These are phyloP conservation scores for Globisporangium cystogenes DNA, from an alignment of 352 stramenopile species.

Conservation along the genomic window DNA sequence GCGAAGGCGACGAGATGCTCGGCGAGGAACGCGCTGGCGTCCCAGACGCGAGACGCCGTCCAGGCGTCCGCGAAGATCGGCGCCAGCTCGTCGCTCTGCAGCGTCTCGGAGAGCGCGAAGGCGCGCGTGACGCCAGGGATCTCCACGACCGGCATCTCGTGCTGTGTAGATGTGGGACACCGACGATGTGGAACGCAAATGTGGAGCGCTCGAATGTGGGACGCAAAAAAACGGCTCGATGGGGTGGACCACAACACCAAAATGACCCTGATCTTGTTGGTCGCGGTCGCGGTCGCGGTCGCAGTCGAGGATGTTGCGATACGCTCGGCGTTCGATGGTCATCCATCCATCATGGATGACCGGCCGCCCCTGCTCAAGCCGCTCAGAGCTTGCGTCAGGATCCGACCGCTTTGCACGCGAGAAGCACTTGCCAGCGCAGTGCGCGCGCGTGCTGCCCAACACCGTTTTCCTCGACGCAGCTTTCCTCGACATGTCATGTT, in stretches of 20 bases:
- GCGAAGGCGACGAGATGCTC: conserved; percentile 47
- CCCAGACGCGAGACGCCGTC: conserved; percentile 75
- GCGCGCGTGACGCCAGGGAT: conserved; percentile 22
- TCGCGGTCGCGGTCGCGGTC: too few species aligned
- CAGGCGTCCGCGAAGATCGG: conserved; percentile 81
- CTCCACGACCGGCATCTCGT: conserved; percentile 27
- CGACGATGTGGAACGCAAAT: not conserved
- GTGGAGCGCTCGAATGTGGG: not conserved
- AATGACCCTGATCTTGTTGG: too few species aligned
- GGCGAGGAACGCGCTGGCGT: conserved; percentile 61
- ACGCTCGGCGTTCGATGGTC: not conserved
- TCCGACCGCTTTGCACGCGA: too few species aligned
- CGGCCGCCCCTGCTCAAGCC: too few species aligned
- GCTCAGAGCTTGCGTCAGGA: too few species aligned
- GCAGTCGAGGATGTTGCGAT: not conserved
- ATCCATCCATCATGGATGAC: too few species aligned
- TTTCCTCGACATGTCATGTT: too few species aligned
- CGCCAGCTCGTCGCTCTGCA: conserved; percentile 58
- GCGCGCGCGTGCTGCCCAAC: too few species aligned
- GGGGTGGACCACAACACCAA: too few species aligned
- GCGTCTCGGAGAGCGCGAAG: conserved; percentile 75
- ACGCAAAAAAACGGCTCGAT: too few species aligned
- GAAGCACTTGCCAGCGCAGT: too few species aligned
- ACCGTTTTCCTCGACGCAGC: too few species aligned
- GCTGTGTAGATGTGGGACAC: not conserved